A percentile compares a stretch with the other conserved stretches of the same genome.
Evolutionary conservation across 768 basidiomycete species (phyloP).

Genomic region (Boletus vinaceobasis): DNA sequence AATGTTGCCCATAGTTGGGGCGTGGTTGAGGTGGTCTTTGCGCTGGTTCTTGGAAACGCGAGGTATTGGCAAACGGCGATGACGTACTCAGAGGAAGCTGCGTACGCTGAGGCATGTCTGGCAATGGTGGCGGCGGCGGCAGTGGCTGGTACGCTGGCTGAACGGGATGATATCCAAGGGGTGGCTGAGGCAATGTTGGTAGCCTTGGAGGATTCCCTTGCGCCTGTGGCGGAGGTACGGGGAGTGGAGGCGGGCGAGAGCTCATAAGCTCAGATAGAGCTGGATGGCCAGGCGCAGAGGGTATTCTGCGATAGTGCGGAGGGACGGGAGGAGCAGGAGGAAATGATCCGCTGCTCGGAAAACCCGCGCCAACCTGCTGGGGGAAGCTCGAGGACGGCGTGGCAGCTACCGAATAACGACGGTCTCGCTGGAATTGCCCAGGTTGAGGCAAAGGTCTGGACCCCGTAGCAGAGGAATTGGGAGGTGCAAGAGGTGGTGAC

Average conservation of each 20-base stretch:
- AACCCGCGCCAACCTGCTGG: slow-evolving; percentile 19
- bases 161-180: slow-evolving; percentile 40
- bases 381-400: slow-evolving; percentile 32
- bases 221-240: slow-evolving; percentile 25
- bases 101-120: slow-evolving; percentile 27
- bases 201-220: slow-evolving; percentile 36
- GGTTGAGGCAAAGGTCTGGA: slow-evolving; percentile 34
- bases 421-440: slow-evolving; percentile 29
- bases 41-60: slow-evolving; percentile 39
- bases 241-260: slow-evolving; percentile 22
- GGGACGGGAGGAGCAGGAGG: slow-evolving; percentile 18
- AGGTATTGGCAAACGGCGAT: slow-evolving; percentile 21
- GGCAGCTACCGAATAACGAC: slow-evolving; percentile 28
- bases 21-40: slow-evolving; percentile 39
- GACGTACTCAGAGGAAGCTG: slow-evolving; percentile 26
- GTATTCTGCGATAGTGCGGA: slow-evolving; percentile 35
- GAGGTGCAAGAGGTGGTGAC: slow-evolving; percentile 17
- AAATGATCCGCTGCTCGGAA: slow-evolving; percentile 17
- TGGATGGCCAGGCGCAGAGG: slow-evolving; percentile 24
- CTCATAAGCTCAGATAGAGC: slow-evolving; percentile 22
- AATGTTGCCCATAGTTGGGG: slow-evolving; percentile 30
- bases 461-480: slow-evolving; percentile 9
- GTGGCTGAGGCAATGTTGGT: slow-evolving; percentile 51
- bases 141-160: slow-evolving; percentile 38
- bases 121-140: slow-evolving; percentile 34